Conservation (phyloP, 805 yeast species). For the Spathaspora sp. region DNA sequence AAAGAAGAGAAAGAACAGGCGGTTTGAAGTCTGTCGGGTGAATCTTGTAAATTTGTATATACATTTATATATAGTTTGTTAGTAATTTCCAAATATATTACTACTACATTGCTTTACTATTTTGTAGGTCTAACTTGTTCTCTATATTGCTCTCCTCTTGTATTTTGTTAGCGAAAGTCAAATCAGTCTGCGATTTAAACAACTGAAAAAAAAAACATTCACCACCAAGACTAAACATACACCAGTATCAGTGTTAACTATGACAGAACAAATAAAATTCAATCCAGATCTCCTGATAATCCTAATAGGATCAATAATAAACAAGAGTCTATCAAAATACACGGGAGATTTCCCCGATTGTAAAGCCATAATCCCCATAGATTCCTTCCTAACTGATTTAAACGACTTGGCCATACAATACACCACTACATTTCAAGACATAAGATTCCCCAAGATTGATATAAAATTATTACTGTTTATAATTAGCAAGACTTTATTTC, state of each 20-base stretch:
- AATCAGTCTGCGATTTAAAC: not conserved
- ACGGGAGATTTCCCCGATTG: slow-evolving; percentile 2
- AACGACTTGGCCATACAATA: slow-evolving; percentile 8
- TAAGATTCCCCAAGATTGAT: slow-evolving; percentile 7
- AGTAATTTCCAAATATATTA: not conserved
- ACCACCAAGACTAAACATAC: not conserved
- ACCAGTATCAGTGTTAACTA: not conserved
- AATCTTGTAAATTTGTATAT: not conserved
- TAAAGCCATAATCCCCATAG: slow-evolving; percentile 7
- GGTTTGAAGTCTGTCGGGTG: not conserved
- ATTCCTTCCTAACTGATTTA: slow-evolving; percentile 9
- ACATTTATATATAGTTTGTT: no score
- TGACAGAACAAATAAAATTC: slow-evolving; percentile 7
- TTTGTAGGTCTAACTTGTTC: not conserved
- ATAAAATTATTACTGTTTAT: slow-evolving; percentile 6
- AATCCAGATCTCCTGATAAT: slow-evolving; percentile 10
- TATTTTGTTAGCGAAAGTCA: no score
- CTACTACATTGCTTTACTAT: not conserved
- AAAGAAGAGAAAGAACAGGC: not conserved
- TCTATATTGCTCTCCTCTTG: no score
- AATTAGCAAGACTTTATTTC: slow-evolving; percentile 7
- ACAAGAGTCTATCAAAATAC: slow-evolving; percentile 8
- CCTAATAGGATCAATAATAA: slow-evolving; percentile 15
- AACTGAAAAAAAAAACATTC: not conserved
- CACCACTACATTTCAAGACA: slow-evolving; percentile 8